These are phyloP conservation scores for Tricholoma furcatifolium DNA, from an alignment of 768 basidiomycete genomes.

Conservation along the genomic window DNA sequence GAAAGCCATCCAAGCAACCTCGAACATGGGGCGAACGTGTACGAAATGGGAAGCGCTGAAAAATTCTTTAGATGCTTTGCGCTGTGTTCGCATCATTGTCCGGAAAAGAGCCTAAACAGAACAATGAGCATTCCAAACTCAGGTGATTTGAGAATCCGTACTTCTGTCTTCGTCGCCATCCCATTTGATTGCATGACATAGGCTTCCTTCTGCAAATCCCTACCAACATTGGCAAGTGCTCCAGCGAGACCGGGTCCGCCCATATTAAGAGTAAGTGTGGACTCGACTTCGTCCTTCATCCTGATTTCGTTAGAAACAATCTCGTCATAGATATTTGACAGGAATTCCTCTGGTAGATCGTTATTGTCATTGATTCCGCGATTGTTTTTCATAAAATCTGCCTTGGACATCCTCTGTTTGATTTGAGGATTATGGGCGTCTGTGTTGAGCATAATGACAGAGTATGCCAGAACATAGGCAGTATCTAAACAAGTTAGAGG, in stretches of 20 bases:
- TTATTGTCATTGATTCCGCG: conserved; percentile 92
- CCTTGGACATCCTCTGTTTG: conserved; percentile 91
- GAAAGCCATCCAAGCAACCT: conserved; percentile 99
- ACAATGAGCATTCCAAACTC: conserved; percentile 12
- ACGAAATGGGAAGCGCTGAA: conserved; percentile 96
- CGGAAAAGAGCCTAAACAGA: conserved; percentile 76
- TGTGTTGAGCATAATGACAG: conserved; percentile 94
- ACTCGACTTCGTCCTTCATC: conserved; percentile 97
- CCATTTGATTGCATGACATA: conserved; percentile 94
- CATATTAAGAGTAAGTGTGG: conserved; percentile 39
- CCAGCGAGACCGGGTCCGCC: conserved; percentile 74
- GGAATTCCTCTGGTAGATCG: conserved; percentile 84
- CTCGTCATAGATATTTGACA: conserved; percentile 83
- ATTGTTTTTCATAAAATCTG: conserved; percentile 92
- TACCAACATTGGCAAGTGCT: conserved; percentile 84
- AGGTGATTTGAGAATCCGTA: conserved; percentile 24
- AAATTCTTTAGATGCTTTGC: conserved; percentile 83
- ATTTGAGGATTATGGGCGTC: conserved; percentile 95
- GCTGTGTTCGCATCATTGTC: conserved; percentile 89
- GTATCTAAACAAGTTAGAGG: conserved; percentile 53
- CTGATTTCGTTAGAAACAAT: conserved; percentile 91
- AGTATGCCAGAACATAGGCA: conserved; percentile 94
- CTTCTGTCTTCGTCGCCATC: conserved; percentile 97
- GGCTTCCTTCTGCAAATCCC: conserved; percentile 94
- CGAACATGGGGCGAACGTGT: conserved; percentile 98